These are phyloP conservation scores for Botrytis cinerea DNA, from an alignment of 2,329 filamentous ascomycete genomes.

Conservation along the genomic window DNA sequence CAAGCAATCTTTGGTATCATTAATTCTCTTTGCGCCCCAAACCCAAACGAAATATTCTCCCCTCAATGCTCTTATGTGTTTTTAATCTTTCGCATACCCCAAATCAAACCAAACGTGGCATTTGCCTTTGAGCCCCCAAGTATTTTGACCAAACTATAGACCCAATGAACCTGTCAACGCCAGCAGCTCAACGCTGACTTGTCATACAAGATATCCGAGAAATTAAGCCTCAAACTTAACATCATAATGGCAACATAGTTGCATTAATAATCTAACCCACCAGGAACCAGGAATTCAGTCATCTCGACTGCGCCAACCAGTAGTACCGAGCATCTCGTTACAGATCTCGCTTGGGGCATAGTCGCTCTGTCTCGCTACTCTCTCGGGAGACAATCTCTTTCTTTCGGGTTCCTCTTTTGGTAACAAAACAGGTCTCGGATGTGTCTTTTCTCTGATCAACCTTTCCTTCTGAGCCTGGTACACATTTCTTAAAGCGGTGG, in stretches of 20 bases:
- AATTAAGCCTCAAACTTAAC: too few relatives aligned
- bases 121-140: too few relatives aligned
- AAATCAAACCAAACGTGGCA: neutral
- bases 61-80: neutral
- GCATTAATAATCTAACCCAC: neutral
- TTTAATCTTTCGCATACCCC: neutral
- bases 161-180: neutral
- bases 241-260: neutral
- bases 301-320: neutral
- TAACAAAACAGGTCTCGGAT: neutral
- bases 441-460: neutral
- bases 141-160: neutral
- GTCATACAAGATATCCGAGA: neutral
- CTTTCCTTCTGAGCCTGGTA: neutral
- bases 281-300: neutral
- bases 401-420: neutral
- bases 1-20: neutral
- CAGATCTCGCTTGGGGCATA: neutral
- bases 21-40: neutral
- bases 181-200: neutral
- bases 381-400: neutral
- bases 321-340: neutral
- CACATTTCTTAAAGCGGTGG: neutral
- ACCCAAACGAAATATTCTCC: neutral
- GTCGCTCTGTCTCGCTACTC: neutral